A percentile compares a stretch with the other conserved stretches of the same genome.
Evolutionary conservation across 345 rosid genomes (phyloP).

Genomic region (Excoecaria cochinchinensis): DNA sequence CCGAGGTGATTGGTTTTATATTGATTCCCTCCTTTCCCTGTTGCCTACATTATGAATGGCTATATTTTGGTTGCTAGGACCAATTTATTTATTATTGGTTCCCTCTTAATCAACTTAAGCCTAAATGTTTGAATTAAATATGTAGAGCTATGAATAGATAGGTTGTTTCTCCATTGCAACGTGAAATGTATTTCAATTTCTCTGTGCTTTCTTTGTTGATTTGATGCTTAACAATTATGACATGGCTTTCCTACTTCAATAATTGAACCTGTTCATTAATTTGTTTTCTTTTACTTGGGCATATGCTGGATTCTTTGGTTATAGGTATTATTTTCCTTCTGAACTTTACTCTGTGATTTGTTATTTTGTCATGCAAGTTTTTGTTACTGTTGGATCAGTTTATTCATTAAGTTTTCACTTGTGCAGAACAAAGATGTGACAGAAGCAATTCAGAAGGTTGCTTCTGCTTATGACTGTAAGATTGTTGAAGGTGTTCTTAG

Average conservation of each 20-base stretch:
- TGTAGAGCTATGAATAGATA: background rate
- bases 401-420: background rate
- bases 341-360: background rate
- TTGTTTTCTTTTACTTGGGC: background rate
- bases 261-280: background rate
- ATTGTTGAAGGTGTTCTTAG: conserved; percentile 96
- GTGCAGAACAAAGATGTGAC: conserved; percentile 92
- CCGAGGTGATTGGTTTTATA: conserved; percentile 22
- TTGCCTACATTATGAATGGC: conserved; percentile 25
- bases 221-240: background rate
- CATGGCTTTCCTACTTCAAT: background rate
- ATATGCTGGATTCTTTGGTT: background rate
- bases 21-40: conserved; percentile 38
- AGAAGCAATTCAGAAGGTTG: conserved; percentile 95
- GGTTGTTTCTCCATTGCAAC: background rate
- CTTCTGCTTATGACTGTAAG: conserved; percentile 94
- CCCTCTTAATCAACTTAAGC: background rate
- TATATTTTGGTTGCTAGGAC: background rate
- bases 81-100: background rate
- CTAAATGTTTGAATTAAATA: background rate
- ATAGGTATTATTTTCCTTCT: background rate
- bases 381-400: background rate
- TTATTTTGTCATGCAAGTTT: background rate
- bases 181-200: background rate
- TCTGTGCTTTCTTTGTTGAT: background rate